Evolutionary conservation across 805 yeast species (phyloP).

Genomic region (Wickerhamomyces kurtzmanii): DNA sequence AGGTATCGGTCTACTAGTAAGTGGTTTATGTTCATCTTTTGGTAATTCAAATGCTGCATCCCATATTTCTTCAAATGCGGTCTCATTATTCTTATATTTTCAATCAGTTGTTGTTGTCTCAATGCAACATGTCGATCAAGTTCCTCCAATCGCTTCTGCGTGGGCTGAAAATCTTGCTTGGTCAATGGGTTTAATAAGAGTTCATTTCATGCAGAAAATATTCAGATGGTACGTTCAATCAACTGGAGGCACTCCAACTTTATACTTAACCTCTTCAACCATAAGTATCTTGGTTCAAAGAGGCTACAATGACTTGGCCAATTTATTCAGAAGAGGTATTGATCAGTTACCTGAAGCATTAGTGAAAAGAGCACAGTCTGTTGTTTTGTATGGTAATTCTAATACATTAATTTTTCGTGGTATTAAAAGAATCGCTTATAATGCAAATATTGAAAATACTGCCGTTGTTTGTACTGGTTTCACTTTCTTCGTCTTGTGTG

Average conservation of each 20-base stretch:
- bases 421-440: constrained; percentile 72
- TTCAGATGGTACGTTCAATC: constrained; percentile 80
- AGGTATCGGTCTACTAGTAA: constrained; percentile 74
- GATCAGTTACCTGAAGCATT: constrained; percentile 14
- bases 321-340: constrained; percentile 18
- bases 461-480: constrained; percentile 80
- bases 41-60: constrained; percentile 89
- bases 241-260: constrained; percentile 81
- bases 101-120: constrained; percentile 78
- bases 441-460: constrained; percentile 72
- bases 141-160: constrained; percentile 87
- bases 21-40: constrained; percentile 75
- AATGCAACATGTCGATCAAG: constrained; percentile 77
- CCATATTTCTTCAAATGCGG: constrained; percentile 79
- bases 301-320: constrained; percentile 25
- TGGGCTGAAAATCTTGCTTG: constrained; percentile 91
- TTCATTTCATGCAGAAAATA: constrained; percentile 73
- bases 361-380: constrained; percentile 24
- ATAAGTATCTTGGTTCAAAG: constrained; percentile 70
- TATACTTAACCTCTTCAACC: constrained; percentile 51
- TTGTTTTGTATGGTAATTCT: constrained; percentile 36
- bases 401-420: constrained; percentile 73
- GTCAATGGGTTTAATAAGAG: constrained; percentile 87
- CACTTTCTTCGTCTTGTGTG: constrained; percentile 73
- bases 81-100: constrained; percentile 77